Evolutionary conservation across 805 yeast species (phyloP), one percentile per base, ranked within the genome.

Genomic region (Ogataea allantospora): DNA sequence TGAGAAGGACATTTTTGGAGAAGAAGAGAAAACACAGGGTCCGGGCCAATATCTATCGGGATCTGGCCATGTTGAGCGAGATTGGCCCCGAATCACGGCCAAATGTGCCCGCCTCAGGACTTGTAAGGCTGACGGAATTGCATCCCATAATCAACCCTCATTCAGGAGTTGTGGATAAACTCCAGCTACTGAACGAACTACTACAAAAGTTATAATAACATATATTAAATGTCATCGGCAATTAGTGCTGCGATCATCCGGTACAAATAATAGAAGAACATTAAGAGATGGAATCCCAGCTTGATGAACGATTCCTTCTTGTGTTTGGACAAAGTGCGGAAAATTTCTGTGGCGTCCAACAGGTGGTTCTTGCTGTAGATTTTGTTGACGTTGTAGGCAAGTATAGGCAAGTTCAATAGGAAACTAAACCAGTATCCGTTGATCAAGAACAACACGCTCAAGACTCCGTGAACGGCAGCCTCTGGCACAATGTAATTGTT

Each of bases 331-430:
- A 91, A 76, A 27, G 97, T 89, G 71, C 98, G 79, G 69, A 93
- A 93, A 56, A 91, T 93, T 65, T 91, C 97, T 29, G 99, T 91
- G 42, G 98, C 98, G 64, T 93, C 99, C 62, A 89, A 78, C 47
- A 86, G 69, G 61, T 91, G 89, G 61, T 81, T 80, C 65, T 87
- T 88, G 54, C 77, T 78, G 63, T 81, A 66, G 57, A 87, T 77
- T 64, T 86, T 86, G 70, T 83, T 82, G 43, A 70, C 79, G 62
- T 93, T 93, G 73, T 73, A 93, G 19, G 88, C 93, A 38, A 86
- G 66, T 46, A 93, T 70, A 31, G 98, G 97, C 49, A 80, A 67
- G 65, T 87, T 87, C 58, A 93, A 63, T 55, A 89, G 66, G 63
- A 91, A 82, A 15, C 88, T 79, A 60, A 88, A 78, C 97, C 97